Evolutionary conservation across 805 yeast species (phyloP).

Genomic region (Sugiyamaella valdiviana): DNA sequence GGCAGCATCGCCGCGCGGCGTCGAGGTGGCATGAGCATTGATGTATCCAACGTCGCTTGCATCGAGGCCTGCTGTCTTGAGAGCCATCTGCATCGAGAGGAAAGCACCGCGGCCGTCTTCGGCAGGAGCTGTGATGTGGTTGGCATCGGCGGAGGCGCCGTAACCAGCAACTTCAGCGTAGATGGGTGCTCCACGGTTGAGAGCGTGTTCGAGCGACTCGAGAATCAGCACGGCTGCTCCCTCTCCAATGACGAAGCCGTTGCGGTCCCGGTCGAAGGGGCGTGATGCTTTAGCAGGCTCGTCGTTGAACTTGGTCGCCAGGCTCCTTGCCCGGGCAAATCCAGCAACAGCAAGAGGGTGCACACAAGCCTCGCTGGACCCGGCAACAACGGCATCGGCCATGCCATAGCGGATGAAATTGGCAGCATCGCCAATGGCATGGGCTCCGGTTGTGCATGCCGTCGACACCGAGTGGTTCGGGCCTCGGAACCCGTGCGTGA

Average conservation of each 20-base stretch:
- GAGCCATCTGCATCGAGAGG: conserved; percentile 74
- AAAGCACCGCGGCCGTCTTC: conserved; percentile 79
- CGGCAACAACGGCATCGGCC: conserved; percentile 84
- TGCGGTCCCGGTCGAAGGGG: conserved; percentile 75
- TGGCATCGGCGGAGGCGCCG: conserved; percentile 87
- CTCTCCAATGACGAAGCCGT: conserved; percentile 90
- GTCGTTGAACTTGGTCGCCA: conserved; percentile 58
- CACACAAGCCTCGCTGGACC: conserved; percentile 85
- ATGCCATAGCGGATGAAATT: conserved; percentile 73
- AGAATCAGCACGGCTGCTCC: conserved; percentile 80
- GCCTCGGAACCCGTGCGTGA: conserved; percentile 68
- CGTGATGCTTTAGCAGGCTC: conserved; percentile 63
- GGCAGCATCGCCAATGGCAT: conserved; percentile 88
- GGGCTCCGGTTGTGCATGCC: conserved; percentile 96
- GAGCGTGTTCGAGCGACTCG: conserved; percentile 74
- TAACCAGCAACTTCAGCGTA: conserved; percentile 82
- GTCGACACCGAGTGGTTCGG: conserved; percentile 86
- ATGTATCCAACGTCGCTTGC: conserved; percentile 60
- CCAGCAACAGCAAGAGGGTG: conserved; percentile 88
- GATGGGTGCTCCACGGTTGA: conserved; percentile 49
- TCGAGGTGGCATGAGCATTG: conserved; percentile 97
- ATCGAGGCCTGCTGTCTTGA: conserved; percentile 43
- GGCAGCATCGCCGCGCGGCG: conserved; percentile 80
- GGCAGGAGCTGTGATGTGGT: conserved; percentile 88
- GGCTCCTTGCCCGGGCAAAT: conserved; percentile 81